phyloP scores from a whole-genome alignment of 1,139 yeast species.

The Suhomyces bribrorum region DNA sequence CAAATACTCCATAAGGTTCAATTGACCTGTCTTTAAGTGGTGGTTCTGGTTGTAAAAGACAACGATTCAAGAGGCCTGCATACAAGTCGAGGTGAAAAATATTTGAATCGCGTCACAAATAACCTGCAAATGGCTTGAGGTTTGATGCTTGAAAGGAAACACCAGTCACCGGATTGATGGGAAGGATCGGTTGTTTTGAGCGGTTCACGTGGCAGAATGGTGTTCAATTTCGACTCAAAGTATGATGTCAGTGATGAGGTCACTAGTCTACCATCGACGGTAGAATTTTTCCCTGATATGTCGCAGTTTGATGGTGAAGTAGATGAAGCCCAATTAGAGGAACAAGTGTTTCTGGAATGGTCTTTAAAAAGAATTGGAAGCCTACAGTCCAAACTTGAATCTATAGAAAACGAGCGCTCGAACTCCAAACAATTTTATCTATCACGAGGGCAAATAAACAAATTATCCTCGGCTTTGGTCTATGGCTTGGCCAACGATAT shows the following conservation, averaged over 20 bases:
- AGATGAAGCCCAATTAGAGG: conserved; percentile 4
- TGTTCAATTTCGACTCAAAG: conserved; percentile 11
- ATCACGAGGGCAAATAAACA: conserved; percentile 8
- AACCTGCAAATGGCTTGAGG: too few relatives aligned
- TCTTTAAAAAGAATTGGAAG: conserved; percentile 36
- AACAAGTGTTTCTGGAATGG: conserved; percentile 24
- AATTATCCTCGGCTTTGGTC: conserved; percentile 28
- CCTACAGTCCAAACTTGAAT: conserved; percentile 36
- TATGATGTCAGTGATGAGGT: conserved; percentile 11
- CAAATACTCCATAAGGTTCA: conserved; percentile 38
- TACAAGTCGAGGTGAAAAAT: too few relatives aligned
- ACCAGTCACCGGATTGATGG: too few relatives aligned
- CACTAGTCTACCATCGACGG: conserved; percentile 17
- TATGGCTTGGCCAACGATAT: conserved; percentile 59
- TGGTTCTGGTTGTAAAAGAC: conserved; percentile 1
- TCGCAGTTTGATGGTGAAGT: conserved; percentile 18
- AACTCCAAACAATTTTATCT: conserved; percentile 15
- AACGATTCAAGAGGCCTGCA: conserved; percentile 2
- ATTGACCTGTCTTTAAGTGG: neutral
- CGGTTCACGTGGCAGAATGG: conserved; percentile 5
- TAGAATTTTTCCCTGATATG: conserved; percentile 29
- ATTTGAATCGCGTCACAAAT: neutral
- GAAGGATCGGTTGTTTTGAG: too few relatives aligned
- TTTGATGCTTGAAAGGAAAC: too few relatives aligned
- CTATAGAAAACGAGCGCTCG: conserved; percentile 21